A percentile compares a stretch with the other conserved stretches of the same genome.
Evolutionary conservation across 2,329 filamentous ascomycete genomes (phyloP).

Genomic region (Alternaria solani): DNA sequence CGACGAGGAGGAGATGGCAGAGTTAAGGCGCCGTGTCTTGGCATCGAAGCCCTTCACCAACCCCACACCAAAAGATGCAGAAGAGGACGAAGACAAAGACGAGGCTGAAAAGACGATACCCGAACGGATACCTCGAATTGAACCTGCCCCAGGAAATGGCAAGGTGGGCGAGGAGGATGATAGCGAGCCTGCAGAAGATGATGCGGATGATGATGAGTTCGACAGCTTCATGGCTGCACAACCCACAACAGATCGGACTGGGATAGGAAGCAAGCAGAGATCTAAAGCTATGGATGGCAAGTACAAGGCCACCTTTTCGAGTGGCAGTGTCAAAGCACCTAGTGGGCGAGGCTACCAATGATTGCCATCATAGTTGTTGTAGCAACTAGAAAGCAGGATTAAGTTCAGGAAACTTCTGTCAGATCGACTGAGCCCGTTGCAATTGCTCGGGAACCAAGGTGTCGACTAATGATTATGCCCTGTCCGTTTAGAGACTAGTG

Average conservation of each 20-base stretch:
- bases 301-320: slow-evolving; percentile 45
- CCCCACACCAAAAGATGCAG: slow-evolving; percentile 47
- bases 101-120: slow-evolving; percentile 62
- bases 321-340: slow-evolving; percentile 38
- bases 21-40: slow-evolving; percentile 87
- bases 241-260: slow-evolving; percentile 85
- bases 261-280: slow-evolving; percentile 70
- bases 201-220: slow-evolving; percentile 76
- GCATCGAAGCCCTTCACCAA: slow-evolving; percentile 88
- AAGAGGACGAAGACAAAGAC: slow-evolving; percentile 23
- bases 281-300: slow-evolving; percentile 51
- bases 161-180: slow-evolving; percentile 67
- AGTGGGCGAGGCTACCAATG: slow-evolving; percentile 22
- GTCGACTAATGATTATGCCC: not conserved
- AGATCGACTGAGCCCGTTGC: not conserved
- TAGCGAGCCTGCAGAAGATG: slow-evolving; percentile 73
- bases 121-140: slow-evolving; percentile 69
- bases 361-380: not conserved
- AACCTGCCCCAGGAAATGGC: slow-evolving; percentile 42
- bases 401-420: not conserved
- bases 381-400: not conserved
- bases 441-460: not conserved
- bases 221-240: slow-evolving; percentile 93
- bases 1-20: slow-evolving; percentile 91
- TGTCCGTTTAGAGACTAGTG: slow-evolving; percentile 9